Evolutionary conservation across 108 stramenopile genomes (phyloP), one percentile per base, ranked within the genome.

Genomic region (Cyclotella sp.): DNA sequence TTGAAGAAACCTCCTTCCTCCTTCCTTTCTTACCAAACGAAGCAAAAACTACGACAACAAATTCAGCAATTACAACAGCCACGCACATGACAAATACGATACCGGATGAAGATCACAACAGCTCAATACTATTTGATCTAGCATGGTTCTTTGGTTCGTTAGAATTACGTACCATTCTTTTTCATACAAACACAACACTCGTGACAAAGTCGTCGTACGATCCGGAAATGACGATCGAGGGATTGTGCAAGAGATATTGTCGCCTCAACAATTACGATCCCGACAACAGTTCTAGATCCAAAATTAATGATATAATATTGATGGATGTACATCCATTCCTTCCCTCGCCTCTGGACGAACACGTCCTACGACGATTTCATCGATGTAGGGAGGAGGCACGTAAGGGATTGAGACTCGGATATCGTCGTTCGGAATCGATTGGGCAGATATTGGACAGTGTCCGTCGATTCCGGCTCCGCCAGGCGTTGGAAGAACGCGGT

Each of bases 1-100:
- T 80, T 34, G 79, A 80, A 80, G 79, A 80, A 55, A 73, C 57
- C n/a, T 13, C 39, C 9, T 42, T 80, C 26, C 34, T 73, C 10
- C 41, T 80, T 7, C 72, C 78, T 54, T 16, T 40, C 0, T 49
- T 57, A 19, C 13, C 43, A 9, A 61, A 58, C 16, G 47, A 40
- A 16, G 40, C 22, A 15, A 1, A 60, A 5, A 22, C 58, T 6
- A 3, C 58, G 3, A 60, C 21, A 60, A 4, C 15, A 15, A 29
- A 63, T 63, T 18, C 18, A n/a, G n/a, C 5, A 21, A 63, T 30
- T 41, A 22, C 15, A 15, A 27, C 15, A 15, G 18, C 58, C 5
- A 19, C 19, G 8, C 49, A 51, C n/a, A 8, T 8, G 19, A 18
- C n/a, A 19, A 19, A 51, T 19, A 6, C 19, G 19, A 8, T 8